Percentiles rank a stretch among this genome's conserved stretches.
Evolutionary conservation across 2,329 filamentous ascomycete species (phyloP).

Genomic region (Fusarium torreyae): DNA sequence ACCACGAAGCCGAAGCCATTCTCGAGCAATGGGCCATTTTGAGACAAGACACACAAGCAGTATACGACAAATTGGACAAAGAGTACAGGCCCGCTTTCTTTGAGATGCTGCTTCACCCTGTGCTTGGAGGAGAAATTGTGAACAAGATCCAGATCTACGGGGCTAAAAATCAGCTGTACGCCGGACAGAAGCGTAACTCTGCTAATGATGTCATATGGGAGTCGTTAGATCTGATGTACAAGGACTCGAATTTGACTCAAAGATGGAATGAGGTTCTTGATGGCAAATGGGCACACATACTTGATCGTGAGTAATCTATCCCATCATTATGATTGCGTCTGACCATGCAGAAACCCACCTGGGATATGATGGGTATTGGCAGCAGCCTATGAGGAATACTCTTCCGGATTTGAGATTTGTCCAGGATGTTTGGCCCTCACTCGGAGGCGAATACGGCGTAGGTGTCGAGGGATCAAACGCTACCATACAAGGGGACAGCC

Average conservation of each 20-base stretch:
- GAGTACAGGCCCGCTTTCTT: slow-evolving; percentile 69
- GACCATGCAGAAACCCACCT: slow-evolving; percentile 63
- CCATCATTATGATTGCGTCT: accelerated
- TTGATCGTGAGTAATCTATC: slow-evolving; percentile 25
- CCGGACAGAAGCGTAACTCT: slow-evolving; percentile 68
- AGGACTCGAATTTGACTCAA: slow-evolving; percentile 37
- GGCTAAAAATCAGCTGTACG: slow-evolving; percentile 68
- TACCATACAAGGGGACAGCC: slow-evolving; percentile 57
- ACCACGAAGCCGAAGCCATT: slow-evolving; percentile 71
- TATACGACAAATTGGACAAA: slow-evolving; percentile 61
- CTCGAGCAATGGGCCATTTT: slow-evolving; percentile 68
- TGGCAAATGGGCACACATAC: slow-evolving; percentile 39
- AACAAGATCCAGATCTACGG: slow-evolving; percentile 63
- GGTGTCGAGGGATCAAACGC: slow-evolving; percentile 54
- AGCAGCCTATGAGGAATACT: slow-evolving; percentile 80
- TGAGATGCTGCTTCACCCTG: slow-evolving; percentile 73
- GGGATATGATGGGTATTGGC: slow-evolving; percentile 70
- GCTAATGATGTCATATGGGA: slow-evolving; percentile 60
- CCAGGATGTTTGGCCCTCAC: slow-evolving; percentile 71
- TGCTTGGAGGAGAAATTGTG: slow-evolving; percentile 70
- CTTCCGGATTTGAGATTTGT: slow-evolving; percentile 65
- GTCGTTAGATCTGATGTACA: slow-evolving; percentile 38
- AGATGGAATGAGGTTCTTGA: slow-evolving; percentile 40
- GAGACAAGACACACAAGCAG: slow-evolving; percentile 59
- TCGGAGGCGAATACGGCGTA: slow-evolving; percentile 55